Evolutionary conservation across 805 yeast species (phyloP), one percentile per base, ranked within the genome.

Genomic region (Candida alai): DNA sequence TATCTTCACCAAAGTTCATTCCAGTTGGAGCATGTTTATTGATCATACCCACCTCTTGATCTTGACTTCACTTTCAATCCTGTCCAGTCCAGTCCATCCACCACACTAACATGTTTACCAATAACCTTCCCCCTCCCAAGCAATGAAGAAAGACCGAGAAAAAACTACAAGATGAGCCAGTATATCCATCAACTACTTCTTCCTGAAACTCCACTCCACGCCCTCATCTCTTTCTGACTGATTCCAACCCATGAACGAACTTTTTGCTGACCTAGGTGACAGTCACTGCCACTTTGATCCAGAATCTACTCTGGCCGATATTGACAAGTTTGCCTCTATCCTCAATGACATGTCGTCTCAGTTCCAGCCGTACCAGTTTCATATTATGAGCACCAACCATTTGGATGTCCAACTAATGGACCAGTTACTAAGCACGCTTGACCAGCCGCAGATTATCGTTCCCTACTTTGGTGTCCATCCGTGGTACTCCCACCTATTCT

Each of bases 401-500:
- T 37, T 47, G 7, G 73, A 67, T 44, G 31, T 65, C 10, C 49
- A 44, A 4, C 37, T 54, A 18, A 36, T 66, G 3, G 55, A 49
- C 25, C 24, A 20, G 10, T 30, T 60, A 19, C 32, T 40, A 12
- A 17, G 13, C 19, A 49, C 18, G 43, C 41, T 38, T 27, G 30
- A 13, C 19, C 35, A 15, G 10, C 22, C 31, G 6, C 37, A 45
- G 17, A 23, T 37, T 7, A 41, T 70, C 1, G 51, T 61, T 6
- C 74, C 81, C 0, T 72, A 74, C 24, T 73, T 75, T 49, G 95
- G 97, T 0, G 63, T 87, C 1, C 98, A 90, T 56, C 98, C 98
- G 0, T 90, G 97, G 97, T 89, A 75, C 49, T 59, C 78, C 3
- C 95, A 89, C 53, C 43, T 80, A 13, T 81, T 76, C 42, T 60